Evolutionary conservation across 805 yeast genomes (phyloP).

Genomic region (Cyberlindnera amylophila): DNA sequence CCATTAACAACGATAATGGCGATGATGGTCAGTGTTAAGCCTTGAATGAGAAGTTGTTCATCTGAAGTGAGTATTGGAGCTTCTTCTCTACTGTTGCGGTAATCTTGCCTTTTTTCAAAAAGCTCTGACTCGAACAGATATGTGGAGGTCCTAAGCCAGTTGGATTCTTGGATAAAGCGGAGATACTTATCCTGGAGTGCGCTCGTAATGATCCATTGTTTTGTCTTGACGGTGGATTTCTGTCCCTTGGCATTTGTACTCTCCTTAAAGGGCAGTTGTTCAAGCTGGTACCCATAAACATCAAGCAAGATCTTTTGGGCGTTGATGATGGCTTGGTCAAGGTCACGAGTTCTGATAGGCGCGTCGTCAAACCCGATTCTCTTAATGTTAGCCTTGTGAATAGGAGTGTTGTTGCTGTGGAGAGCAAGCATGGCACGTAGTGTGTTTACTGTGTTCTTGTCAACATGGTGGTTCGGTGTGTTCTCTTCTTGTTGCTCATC

Average conservation of each 20-base stretch:
- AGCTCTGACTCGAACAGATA: conserved; percentile 23
- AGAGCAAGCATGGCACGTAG: conserved; percentile 15
- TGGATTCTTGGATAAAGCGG: conserved; percentile 17
- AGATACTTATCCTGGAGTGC: conserved; percentile 12
- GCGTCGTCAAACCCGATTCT: conserved; percentile 11
- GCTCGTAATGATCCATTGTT: conserved; percentile 20
- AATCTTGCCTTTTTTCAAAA: conserved; percentile 23
- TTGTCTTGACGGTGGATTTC: conserved; percentile 7
- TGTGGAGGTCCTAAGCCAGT: conserved; percentile 13
- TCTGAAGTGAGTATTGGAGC: conserved; percentile 19
- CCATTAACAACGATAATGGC: conserved; percentile 23
- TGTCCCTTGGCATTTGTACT: conserved; percentile 10
- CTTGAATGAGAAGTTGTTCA: conserved; percentile 18
- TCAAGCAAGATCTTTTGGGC: conserved; percentile 9
- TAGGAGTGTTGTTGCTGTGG: conserved; percentile 9
- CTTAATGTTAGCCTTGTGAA: conserved; percentile 14
- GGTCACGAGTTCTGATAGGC: neutral
- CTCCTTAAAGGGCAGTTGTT: conserved; percentile 16
- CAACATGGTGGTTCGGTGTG: neutral
- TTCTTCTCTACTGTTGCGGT: conserved; percentile 19
- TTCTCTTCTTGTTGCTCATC: neutral
- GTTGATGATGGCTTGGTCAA: conserved; percentile 5
- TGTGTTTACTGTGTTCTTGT: conserved; percentile 5
- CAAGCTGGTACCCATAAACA: conserved; percentile 12
- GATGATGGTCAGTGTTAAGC: conserved; percentile 21